Percentiles rank a stretch among this genome's conserved stretches.
Conservation (phyloP, 768 basidiomycete species). For the Pholiota microspora region DNA sequence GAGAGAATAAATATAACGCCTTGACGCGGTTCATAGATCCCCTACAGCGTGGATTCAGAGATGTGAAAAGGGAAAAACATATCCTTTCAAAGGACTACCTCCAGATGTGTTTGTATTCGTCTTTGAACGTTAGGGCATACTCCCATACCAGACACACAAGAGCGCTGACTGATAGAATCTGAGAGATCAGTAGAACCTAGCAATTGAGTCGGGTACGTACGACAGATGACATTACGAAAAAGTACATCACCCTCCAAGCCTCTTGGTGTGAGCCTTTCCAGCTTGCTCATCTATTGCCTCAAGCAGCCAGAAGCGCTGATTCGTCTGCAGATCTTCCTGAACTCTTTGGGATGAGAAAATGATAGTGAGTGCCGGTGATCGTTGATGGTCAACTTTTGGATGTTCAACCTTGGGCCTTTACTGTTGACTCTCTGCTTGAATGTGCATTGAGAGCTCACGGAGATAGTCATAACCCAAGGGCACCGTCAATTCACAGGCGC, state of each 20-base stretch:
- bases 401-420: too few species aligned
- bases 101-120: constrained; percentile 15
- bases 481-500: too few species aligned
- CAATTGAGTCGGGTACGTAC: background rate
- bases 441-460: too few species aligned
- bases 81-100: background rate
- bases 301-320: too few species aligned
- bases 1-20: constrained; percentile 12
- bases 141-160: constrained; percentile 16
- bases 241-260: constrained; percentile 3
- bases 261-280: background rate
- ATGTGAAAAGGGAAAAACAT: background rate
- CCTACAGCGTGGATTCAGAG: background rate
- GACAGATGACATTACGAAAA: background rate
- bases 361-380: too few species aligned
- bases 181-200: background rate
- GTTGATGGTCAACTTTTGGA: too few species aligned
- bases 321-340: too few species aligned
- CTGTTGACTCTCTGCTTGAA: too few species aligned
- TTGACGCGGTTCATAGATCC: constrained; percentile 15
- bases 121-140: constrained; percentile 7
- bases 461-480: too few species aligned
- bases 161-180: constrained; percentile 10
- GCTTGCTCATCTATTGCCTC: background rate
- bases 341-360: too few species aligned